Evolutionary conservation across 2,329 filamentous ascomycete genomes (phyloP).

Genomic region (Mollisia scopiformis): DNA sequence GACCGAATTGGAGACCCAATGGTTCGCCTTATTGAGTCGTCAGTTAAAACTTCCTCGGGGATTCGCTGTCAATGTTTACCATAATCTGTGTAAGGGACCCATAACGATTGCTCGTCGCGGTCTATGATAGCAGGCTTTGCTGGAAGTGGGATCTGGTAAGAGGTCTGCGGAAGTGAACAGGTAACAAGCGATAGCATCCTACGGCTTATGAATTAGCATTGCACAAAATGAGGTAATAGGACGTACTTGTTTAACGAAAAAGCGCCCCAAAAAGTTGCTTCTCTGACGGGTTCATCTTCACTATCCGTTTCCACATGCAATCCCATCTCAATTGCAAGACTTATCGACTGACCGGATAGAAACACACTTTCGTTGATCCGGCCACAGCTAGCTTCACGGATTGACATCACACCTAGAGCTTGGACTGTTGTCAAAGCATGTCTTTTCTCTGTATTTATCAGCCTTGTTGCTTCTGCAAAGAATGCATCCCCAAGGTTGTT

Average conservation of each 20-base stretch:
- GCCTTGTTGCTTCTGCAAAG: slow-evolving; percentile 67
- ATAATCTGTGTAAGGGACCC: slow-evolving; percentile 38
- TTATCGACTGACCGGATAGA: slow-evolving; percentile 72
- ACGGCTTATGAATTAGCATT: slow-evolving; percentile 42
- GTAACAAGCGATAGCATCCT: slow-evolving; percentile 69
- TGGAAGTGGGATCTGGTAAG: slow-evolving; percentile 57
- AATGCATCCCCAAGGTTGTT: slow-evolving; percentile 69
- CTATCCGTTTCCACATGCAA: slow-evolving; percentile 24
- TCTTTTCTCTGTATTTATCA: slow-evolving; percentile 58
- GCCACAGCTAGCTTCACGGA: slow-evolving; percentile 73
- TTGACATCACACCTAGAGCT: slow-evolving; percentile 75
- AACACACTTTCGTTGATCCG: slow-evolving; percentile 74
- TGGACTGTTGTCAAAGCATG: slow-evolving; percentile 73
- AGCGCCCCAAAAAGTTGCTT: slow-evolving; percentile 55
- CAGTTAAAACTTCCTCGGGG: no score
- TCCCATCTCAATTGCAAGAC: slow-evolving; percentile 61
- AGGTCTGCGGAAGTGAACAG: slow-evolving; percentile 62
- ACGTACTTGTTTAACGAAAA: slow-evolving; percentile 58
- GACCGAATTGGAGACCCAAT: slow-evolving; percentile 62
- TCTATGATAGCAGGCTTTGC: slow-evolving; percentile 63
- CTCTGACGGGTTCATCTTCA: slow-evolving; percentile 49
- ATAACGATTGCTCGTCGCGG: slow-evolving; percentile 62
- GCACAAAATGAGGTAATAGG: no score
- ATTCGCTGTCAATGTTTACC: slow-evolving; percentile 21
- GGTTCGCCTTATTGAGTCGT: slow-evolving; percentile 35